Evolutionary conservation across 1,284 basidiomycete species (phyloP).

Genomic region (Cutaneotrichosporon sp.): DNA sequence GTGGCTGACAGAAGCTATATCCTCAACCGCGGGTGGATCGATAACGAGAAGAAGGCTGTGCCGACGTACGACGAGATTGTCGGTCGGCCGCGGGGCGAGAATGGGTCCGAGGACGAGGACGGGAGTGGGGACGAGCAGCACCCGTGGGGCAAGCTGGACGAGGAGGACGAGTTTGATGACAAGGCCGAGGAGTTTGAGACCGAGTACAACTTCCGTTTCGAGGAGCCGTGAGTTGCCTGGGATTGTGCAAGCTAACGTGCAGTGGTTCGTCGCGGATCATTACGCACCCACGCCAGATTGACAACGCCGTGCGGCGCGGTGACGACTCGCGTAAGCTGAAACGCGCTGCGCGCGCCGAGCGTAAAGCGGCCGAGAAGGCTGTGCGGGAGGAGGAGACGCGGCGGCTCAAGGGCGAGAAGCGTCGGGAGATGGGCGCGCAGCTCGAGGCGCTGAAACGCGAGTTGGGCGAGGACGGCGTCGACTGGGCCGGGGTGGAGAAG

Average conservation of each 20-base stretch:
- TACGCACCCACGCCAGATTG: constrained; percentile 69
- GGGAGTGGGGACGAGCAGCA: constrained; percentile 35
- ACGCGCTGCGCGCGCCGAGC: constrained; percentile 64
- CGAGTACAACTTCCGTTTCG: constrained; percentile 90
- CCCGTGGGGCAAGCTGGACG: constrained; percentile 50
- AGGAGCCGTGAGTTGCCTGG: constrained; percentile 67
- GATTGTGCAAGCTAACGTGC: neutral
- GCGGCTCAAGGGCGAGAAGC: constrained; percentile 72
- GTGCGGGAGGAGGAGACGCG: constrained; percentile 73
- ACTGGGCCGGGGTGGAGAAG: constrained; percentile 47
- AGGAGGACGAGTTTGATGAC: constrained; percentile 62
- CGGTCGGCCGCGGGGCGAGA: constrained; percentile 14
- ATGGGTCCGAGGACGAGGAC: constrained; percentile 19
- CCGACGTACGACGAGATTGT: constrained; percentile 80
- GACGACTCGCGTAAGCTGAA: constrained; percentile 76
- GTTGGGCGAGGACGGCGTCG: constrained; percentile 58
- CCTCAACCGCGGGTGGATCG: constrained; percentile 90
- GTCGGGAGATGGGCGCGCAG: constrained; percentile 72
- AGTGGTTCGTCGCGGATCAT: constrained; percentile 69
- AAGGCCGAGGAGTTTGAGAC: constrained; percentile 66
- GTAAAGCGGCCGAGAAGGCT: constrained; percentile 71
- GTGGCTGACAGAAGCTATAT: constrained; percentile 66
- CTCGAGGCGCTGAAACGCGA: constrained; percentile 58
- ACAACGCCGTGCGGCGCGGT: constrained; percentile 65
- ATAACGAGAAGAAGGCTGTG: constrained; percentile 62